phyloP scores from a whole-genome alignment of 75 land plant species.

The Adiantum capillusveneris region DNA sequence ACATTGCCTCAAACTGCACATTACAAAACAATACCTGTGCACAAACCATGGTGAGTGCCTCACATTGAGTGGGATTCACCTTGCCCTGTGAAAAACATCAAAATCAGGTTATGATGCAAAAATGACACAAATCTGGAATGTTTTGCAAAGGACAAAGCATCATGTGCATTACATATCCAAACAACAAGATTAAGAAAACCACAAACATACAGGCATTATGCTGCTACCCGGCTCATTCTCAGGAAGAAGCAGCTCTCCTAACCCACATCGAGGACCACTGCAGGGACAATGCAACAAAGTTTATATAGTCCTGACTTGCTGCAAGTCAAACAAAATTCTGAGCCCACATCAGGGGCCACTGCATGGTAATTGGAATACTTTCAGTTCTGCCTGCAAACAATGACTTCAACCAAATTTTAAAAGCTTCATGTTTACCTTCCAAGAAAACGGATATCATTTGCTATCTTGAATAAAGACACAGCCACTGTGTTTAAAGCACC shows the following conservation, averaged over 20 bases:
- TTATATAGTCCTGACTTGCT: no score
- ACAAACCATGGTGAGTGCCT: conserved; percentile 99
- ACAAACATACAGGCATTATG: conserved; percentile 85
- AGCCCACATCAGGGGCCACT: no score
- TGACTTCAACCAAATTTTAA: background rate
- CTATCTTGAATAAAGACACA: conserved; percentile 89
- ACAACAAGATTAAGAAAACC: background rate
- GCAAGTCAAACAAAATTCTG: no score
- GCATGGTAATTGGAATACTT: no score
- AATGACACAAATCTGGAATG: no score
- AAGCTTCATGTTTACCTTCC: conserved; percentile 71
- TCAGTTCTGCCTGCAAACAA: no score
- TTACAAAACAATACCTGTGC: conserved; percentile 63
- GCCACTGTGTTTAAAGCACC: conserved; percentile 92
- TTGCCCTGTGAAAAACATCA: conserved; percentile 60
- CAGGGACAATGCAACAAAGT: no score
- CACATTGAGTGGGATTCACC: conserved; percentile 98
- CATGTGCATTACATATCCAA: no score
- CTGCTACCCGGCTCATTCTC: conserved; percentile 99
- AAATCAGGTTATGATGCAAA: no score
- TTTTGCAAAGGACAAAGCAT: no score
- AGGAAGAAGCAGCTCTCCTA: conserved; percentile 89
- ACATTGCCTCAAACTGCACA: background rate
- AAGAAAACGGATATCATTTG: conserved; percentile 86
- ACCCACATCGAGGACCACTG: conserved; percentile 99